Percentiles rank a stretch among this genome's conserved stretches.
phyloP scores from a whole-genome alignment of 306 rosid species.

The Rosa persica region DNA sequence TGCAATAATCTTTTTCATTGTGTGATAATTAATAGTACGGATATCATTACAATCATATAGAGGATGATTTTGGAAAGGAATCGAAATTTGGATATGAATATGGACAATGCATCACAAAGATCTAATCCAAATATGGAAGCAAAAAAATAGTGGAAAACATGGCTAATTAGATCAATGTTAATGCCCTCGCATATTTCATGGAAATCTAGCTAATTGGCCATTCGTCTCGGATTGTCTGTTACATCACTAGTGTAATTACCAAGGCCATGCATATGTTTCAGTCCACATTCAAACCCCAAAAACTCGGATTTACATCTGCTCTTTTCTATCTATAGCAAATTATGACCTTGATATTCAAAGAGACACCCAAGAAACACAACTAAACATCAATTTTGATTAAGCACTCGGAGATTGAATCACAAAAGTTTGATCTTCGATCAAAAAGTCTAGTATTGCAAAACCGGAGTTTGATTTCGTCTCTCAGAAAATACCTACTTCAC shows the following conservation, averaged over 20 bases:
- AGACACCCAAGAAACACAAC: neutral
- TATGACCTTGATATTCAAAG: slow-evolving; percentile 7
- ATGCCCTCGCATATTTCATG: neutral
- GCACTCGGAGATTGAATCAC: too few species aligned
- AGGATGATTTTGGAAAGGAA: neutral
- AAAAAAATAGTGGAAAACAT: neutral
- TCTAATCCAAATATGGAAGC: neutral
- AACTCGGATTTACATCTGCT: neutral
- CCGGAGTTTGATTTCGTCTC: neutral
- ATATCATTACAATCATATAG: too few species aligned
- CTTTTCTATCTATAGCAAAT: slow-evolving; percentile 6
- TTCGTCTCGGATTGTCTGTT: neutral
- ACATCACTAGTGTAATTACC: neutral
- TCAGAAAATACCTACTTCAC: neutral
- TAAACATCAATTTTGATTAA: neutral
- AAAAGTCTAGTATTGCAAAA: too few species aligned
- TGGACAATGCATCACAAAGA: neutral
- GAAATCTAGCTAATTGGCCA: slow-evolving; percentile 3
- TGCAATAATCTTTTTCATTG: neutral
- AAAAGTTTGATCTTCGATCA: neutral
- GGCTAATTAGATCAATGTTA: neutral
- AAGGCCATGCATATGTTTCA: neutral
- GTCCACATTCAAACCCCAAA: slow-evolving; percentile 19
- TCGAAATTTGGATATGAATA: neutral
- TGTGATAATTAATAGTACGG: too few species aligned